phyloP scores from a whole-genome alignment of 176 grass and related monocot species.

The Aegilops speltoides region DNA sequence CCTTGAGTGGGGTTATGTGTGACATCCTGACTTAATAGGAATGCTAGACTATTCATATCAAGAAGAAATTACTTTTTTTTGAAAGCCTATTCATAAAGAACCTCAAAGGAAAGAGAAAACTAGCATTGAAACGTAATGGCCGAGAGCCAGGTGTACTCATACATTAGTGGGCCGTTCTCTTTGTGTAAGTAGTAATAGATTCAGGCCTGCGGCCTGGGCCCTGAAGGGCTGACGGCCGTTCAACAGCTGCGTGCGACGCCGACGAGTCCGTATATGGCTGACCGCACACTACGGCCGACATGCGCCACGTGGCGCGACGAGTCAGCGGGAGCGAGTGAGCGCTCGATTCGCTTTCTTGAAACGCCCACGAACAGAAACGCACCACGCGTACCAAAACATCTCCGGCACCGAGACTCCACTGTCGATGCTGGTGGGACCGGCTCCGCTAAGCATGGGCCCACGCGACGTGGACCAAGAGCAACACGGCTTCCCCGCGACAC shows the following conservation, averaged over 20 bases:
- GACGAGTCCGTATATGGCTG: background rate
- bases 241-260: background rate
- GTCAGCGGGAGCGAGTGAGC: constrained; percentile 4
- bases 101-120: too few species aligned
- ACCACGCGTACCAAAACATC: background rate
- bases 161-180: too few species aligned
- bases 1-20: too few species aligned
- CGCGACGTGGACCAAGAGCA: background rate
- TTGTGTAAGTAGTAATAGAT: too few species aligned
- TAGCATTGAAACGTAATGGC: too few species aligned
- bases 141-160: too few species aligned
- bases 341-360: background rate
- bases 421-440: constrained; percentile 11
- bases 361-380: background rate
- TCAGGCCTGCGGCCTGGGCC: too few species aligned
- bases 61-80: too few species aligned
- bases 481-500: background rate
- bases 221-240: background rate
- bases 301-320: background rate
- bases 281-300: background rate
- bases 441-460: background rate
- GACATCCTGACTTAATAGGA: too few species aligned
- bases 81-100: too few species aligned
- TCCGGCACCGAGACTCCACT: background rate
- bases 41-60: too few species aligned